Conservation (phyloP, 352 stramenopile genomes). For the Plasmopara halstedii region DNA sequence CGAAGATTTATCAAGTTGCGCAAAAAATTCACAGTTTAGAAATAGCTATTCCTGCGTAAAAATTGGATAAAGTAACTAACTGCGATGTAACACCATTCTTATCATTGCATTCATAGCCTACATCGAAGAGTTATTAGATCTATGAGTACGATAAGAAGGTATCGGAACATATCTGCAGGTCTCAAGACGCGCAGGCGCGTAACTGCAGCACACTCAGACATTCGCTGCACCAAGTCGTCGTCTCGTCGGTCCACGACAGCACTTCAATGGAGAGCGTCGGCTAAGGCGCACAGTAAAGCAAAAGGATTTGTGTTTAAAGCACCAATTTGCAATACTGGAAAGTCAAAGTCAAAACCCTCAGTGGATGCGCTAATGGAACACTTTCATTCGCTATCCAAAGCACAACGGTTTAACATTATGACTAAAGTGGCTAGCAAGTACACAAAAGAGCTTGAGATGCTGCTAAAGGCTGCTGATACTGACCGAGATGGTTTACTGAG, state of each 20-base stretch:
- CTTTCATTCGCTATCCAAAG: constrained; percentile 53
- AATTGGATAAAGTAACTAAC: no score
- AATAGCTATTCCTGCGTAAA: no score
- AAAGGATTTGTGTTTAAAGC: constrained; percentile 8
- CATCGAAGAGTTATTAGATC: background rate
- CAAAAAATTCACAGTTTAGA: no score
- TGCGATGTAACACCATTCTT: no score
- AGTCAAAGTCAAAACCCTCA: constrained; percentile 19
- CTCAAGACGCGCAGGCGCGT: constrained; percentile 21
- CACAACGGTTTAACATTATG: constrained; percentile 45
- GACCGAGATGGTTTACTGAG: constrained; percentile 59
- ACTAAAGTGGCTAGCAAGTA: constrained; percentile 40
- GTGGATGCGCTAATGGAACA: constrained; percentile 41
- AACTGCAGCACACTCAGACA: constrained; percentile 11
- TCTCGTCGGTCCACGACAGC: constrained; percentile 12
- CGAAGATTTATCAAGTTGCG: no score
- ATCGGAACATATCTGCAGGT: constrained; percentile 15
- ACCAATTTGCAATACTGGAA: constrained; percentile 3
- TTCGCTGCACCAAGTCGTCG: constrained; percentile 11
- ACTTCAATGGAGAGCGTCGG: constrained; percentile 11
- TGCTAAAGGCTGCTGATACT: constrained; percentile 63
- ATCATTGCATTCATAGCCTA: no score
- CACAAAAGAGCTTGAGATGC: constrained; percentile 55
- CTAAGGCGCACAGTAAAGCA: constrained; percentile 9
- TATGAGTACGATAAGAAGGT: constrained; percentile 14